These are phyloP conservation scores for Alternaria arborescens DNA, from an alignment of 2,329 filamentous ascomycete species.

Conservation along the genomic window DNA sequence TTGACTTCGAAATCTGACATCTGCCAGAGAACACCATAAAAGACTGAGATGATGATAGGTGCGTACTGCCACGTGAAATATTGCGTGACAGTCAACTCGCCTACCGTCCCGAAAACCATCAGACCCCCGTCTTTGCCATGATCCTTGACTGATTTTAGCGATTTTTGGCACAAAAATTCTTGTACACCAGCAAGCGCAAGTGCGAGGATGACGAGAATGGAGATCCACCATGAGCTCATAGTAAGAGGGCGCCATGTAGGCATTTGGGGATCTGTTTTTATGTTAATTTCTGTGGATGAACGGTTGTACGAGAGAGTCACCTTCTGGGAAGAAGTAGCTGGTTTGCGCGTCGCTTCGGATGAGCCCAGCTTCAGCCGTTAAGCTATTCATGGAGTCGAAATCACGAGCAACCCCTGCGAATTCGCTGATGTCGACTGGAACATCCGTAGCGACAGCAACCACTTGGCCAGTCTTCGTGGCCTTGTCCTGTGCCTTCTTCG, in stretches of 20 bases:
- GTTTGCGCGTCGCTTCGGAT: slow-evolving; percentile 36
- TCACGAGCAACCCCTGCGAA: slow-evolving; percentile 45
- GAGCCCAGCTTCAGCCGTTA: slow-evolving; percentile 27
- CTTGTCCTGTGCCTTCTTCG: slow-evolving; percentile 52
- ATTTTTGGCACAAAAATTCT: slow-evolving; percentile 50
- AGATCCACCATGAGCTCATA: slow-evolving; percentile 50
- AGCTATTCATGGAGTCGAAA: slow-evolving; percentile 41
- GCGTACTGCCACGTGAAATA: slow-evolving; percentile 54
- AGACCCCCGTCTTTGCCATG: slow-evolving; percentile 36
- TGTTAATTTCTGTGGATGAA: slow-evolving; percentile 7
- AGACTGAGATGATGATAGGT: slow-evolving; percentile 57
- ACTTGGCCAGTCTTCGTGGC: slow-evolving; percentile 56
- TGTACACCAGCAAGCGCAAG: slow-evolving; percentile 47
- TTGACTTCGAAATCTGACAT: slow-evolving; percentile 61
- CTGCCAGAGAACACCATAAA: slow-evolving; percentile 60
- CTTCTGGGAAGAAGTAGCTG: slow-evolving; percentile 52
- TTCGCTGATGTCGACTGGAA: slow-evolving; percentile 55
- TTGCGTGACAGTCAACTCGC: slow-evolving; percentile 37
- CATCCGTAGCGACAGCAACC: slow-evolving; percentile 53
- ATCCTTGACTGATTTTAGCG: slow-evolving; percentile 32
- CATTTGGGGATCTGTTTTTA: slow-evolving; percentile 46
- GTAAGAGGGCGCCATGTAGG: slow-evolving; percentile 52
- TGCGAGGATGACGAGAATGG: slow-evolving; percentile 45
- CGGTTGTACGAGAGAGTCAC: slow-evolving; percentile 14
- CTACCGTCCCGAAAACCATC: slow-evolving; percentile 39